A percentile compares a stretch with the other conserved stretches of the same genome.
These are phyloP conservation scores for Rhododendron ovatum DNA, from an alignment of 148 eudicot species.

Conservation along the genomic window DNA sequence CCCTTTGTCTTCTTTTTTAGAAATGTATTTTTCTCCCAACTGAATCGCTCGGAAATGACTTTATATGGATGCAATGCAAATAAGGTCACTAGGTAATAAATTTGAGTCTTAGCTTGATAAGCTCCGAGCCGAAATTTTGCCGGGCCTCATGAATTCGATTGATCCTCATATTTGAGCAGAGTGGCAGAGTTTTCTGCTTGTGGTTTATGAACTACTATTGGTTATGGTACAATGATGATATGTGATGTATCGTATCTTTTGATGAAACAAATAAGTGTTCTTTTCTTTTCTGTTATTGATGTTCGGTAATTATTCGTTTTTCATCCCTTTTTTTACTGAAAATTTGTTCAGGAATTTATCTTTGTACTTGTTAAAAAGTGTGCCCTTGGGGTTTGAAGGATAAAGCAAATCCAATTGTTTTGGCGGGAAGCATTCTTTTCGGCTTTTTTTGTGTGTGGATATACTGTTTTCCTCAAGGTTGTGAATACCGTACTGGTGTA, in stretches of 20 bases:
- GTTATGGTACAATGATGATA: background rate
- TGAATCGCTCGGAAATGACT: background rate
- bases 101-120: background rate
- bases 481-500: too few species aligned
- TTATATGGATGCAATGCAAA: background rate
- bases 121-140: background rate
- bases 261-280: background rate
- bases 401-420: background rate
- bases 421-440: background rate
- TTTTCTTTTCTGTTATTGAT: background rate
- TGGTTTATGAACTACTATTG: background rate
- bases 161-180: background rate
- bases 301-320: background rate
- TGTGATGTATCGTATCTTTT: background rate
- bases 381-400: background rate
- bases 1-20: background rate
- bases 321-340: background rate
- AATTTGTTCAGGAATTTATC: background rate
- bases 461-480: too few species aligned
- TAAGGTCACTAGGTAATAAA: background rate
- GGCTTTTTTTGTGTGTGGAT: too few species aligned
- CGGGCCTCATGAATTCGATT: background rate
- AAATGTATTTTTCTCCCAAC: background rate
- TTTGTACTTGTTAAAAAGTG: background rate
- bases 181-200: background rate